Conservation (phyloP, 371 early-diverging fungal species). For the Nematocida ausubeli region DNA sequence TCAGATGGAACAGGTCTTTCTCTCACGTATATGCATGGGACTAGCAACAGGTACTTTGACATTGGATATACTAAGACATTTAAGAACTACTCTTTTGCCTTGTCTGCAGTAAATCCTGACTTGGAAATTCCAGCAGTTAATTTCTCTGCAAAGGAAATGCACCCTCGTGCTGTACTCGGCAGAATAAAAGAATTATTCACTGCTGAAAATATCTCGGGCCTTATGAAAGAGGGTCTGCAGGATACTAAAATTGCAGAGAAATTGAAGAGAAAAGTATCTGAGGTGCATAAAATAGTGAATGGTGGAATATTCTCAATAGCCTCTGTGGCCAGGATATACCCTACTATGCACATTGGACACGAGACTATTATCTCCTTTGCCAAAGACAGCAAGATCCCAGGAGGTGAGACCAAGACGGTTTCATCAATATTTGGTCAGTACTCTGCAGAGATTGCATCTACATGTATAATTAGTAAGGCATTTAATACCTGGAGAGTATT, state of each 20-base stretch:
- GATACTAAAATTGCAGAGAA: not conserved
- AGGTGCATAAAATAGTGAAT: not conserved
- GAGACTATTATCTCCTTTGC: conserved; percentile 31
- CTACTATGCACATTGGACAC: conserved; percentile 39
- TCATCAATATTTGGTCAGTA: not conserved
- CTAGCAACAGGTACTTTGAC: conserved; percentile 21
- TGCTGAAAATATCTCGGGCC: not conserved
- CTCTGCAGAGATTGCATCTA: not conserved
- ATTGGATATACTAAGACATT: not conserved
- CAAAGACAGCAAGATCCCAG: not conserved
- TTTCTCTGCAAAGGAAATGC: not conserved
- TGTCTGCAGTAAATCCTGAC: conserved; percentile 29
- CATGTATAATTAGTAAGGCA: conserved; percentile 18
- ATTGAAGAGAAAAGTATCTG: not conserved
- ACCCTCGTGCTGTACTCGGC: not conserved
- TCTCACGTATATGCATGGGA: conserved; percentile 5
- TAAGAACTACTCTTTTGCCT: not conserved
- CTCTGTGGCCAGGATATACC: not conserved
- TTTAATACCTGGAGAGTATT: conserved; percentile 24
- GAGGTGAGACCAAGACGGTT: not conserved
- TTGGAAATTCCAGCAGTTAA: not conserved
- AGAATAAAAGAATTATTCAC: not conserved
- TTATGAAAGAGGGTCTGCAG: not conserved
- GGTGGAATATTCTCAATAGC: conserved; percentile 24
- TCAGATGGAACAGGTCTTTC: not conserved